These are phyloP conservation scores for Aspergillus arachidicola DNA, from an alignment of 2,329 filamentous ascomycete genomes.

Conservation along the genomic window DNA sequence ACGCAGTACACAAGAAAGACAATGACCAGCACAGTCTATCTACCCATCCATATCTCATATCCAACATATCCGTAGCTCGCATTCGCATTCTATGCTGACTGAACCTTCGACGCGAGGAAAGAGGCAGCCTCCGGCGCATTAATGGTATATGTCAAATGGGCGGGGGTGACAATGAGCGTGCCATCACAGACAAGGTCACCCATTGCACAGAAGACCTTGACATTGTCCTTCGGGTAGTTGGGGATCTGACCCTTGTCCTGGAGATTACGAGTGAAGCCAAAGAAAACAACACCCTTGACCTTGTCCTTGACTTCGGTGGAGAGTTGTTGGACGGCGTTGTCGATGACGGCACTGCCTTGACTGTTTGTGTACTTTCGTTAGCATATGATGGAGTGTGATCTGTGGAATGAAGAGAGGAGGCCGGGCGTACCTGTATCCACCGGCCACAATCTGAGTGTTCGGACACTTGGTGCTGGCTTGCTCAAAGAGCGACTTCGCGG, in stretches of 20 bases:
- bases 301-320: conserved; percentile 22
- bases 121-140: conserved; percentile 16
- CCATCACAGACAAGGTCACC: conserved; percentile 22
- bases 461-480: conserved; percentile 49
- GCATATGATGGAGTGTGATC: background rate
- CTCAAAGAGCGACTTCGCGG: conserved; percentile 45
- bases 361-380: conserved; percentile 23
- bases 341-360: conserved; percentile 51
- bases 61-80: background rate
- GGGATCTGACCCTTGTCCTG: conserved; percentile 22
- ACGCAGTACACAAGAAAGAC: background rate
- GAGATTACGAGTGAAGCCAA: conserved; percentile 34
- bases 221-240: conserved; percentile 20
- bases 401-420: rapidly evolving
- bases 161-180: conserved; percentile 19
- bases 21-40: background rate
- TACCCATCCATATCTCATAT: background rate
- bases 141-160: conserved; percentile 20
- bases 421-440: conserved; percentile 44
- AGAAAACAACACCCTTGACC: conserved; percentile 47
- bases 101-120: conserved; percentile 17
- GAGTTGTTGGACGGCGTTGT: conserved; percentile 42
- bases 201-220: conserved; percentile 21
- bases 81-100: background rate
- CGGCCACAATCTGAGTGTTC: conserved; percentile 46